phyloP scores from a whole-genome alignment of 257 asterid species.

The Phtheirospermum japonicum region DNA sequence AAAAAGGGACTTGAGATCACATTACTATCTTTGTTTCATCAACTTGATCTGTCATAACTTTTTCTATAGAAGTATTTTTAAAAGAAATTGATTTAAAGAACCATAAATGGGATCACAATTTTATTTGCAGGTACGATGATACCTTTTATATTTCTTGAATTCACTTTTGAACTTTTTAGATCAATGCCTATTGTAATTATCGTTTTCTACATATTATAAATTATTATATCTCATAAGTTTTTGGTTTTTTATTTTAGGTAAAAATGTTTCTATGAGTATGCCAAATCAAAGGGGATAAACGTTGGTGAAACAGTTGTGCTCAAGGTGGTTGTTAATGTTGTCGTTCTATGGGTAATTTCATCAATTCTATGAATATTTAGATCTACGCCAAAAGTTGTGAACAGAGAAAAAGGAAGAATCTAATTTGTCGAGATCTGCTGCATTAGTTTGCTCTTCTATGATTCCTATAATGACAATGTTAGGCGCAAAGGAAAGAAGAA shows the following conservation, averaged over 20 bases:
- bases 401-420: too few species aligned
- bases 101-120: conserved; percentile 92
- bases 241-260: conserved; percentile 48
- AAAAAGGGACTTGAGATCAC: not conserved
- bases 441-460: conserved; percentile 92
- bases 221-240: not conserved
- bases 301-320: conserved; percentile 62
- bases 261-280: conserved; percentile 85
- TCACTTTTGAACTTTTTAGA: too few species aligned
- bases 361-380: conserved; percentile 4
- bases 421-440: conserved; percentile 98
- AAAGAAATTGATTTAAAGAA: conserved; percentile 87
- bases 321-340: conserved; percentile 82
- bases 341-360: conserved; percentile 72
- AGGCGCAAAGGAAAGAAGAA: too few species aligned
- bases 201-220: not conserved
- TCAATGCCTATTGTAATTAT: too few species aligned
- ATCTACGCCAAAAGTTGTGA: too few species aligned
- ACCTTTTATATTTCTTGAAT: not conserved
- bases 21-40: conserved; percentile 41
- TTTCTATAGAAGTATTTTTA: too few species aligned
- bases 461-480: conserved; percentile 85
- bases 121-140: conserved; percentile 48
- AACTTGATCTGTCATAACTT: too few species aligned
- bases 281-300: conserved; percentile 62